Base-by-base conservation (phyloP, 2,329 filamentous ascomycete genomes). In the Aureobasidium musti region DNA sequence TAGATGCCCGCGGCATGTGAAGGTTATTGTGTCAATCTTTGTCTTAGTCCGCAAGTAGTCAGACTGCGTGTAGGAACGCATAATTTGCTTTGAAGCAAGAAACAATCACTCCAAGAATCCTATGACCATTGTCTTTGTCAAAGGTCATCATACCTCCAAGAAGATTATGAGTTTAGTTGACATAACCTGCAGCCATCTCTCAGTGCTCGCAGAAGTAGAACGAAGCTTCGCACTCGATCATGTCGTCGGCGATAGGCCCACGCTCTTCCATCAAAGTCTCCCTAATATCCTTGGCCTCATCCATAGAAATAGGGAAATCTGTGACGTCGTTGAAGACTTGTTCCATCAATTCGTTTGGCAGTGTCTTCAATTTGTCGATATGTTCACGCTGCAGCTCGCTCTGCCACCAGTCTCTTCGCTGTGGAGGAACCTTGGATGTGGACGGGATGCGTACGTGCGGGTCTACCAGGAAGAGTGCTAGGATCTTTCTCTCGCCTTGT, bases 391-490 rank as follows among this genome's bases (percentile, higher is more conserved):
- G n/a, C 2, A 69, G n/a, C 35, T 61, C 66, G 30, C 65, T 65
- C 2, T 28, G 56, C 73, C 76, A 80, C 82, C 82, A 84, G 4
- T 79, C 74, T 33, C 76, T 70, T 64, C 78, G 79, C 68, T 85
- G 82, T 0, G 81, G 81, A 5, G 82, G 82, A 0, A 84, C 77
- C 67, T 84, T 82, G 0, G 78, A 77, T 0, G 80, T 83, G 3
- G 77, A 86, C 21, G 85, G 77, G 63, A 87, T 78, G 14, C 79
- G 80, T 8, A 75, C 70, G 35, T 80, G 72, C 0, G 85, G 86
- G 68, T 88, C 84, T 5, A 88, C 81, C 3, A 88, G 78, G 72
- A 82, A 87, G 37, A 88, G 77, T 0, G 82, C 82, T 0, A 88
- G 75, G 63, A 87, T 82, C 68, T 83, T 82, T 17, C 82, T 76